Evolutionary conservation across 164 flowering plant species (phyloP), one percentile per base, ranked within the genome.

Genomic region (Warburgia ugandensis): DNA sequence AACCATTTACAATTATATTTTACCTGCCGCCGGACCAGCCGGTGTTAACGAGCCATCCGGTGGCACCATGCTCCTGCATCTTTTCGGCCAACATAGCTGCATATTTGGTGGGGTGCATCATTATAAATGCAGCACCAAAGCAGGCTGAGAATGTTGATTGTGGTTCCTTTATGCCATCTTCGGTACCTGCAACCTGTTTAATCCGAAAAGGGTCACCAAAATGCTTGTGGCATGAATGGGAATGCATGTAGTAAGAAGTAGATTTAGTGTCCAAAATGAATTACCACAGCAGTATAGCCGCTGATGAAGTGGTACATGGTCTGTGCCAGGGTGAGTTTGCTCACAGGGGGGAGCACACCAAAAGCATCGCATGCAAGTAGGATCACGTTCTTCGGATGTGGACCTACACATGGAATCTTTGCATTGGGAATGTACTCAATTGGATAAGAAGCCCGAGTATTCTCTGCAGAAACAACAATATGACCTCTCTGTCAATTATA

Each of bases 1-100:
- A 4, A 12, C 14, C 41, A 3, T 16, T 37, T 37, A 14, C 17
- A 14, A 31, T 22, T 45, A 6, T 12, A 12, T 45, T 45, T 7
- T 75, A 92, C 98, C 98, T 89, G 68, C 99, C 99, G 61, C 87
- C 99, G 3, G 97, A 86, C 99, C 99, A 94, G 44, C 99, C 99
- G 5, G 99, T 92, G 84, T 94, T 94, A 44, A 94, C 99, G 17
- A 94, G 99, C 99, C 99, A 94, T 29, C 87, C 99, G 0, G 99
- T 94, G 19, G 99, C 94, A 1, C 99, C 94, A 36, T 89, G 94
- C 64, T 73, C 74, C 71, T 78, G 74, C 99, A 94, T 94, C 66
- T 94, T 94, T 59, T 84, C 92, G 54, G 99, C 97, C 35, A 94
- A 68, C 99, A 94, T 86, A 10, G 95, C 96, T 25, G 97, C 99